Evolutionary conservation across 176 grass and related monocot species (phyloP), one percentile per base, ranked within the genome.

Genomic region (Elymus sibiricus): DNA sequence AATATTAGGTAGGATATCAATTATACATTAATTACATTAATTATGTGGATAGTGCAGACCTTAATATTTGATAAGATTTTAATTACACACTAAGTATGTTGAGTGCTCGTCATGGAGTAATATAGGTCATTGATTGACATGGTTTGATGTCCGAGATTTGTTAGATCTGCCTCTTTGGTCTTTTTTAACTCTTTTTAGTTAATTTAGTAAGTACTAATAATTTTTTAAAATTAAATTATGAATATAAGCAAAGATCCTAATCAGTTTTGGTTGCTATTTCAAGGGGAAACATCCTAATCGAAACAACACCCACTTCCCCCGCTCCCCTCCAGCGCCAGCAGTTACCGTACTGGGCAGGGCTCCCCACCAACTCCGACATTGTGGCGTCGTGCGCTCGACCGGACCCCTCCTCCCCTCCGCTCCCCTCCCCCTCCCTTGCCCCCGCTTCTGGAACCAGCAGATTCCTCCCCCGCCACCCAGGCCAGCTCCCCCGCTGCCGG

Each of bases 361-460:
- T 68, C 11, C 25, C 71, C 72, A 24, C 29, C 46, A 77, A 60
- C 51, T 21, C 51, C 53, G 32, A 17, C 25, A 21, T 34, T 56
- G 42, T 76, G 72, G 78, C 78, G 39, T 80, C 37, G 78, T 63
- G 60, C 59, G 38, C 59, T 80, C 14, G 51, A 83, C 22, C 58
- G 6, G 82, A 74, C 56, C 55, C 31, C 55, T 74, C 25, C 31
- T 10, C 43, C 3, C 42, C 44, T 2, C 51, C n/a, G n/a, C n/a
- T n/a, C 6, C 67, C 24, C n/a, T 32, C 51, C 46, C 40, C 4
- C 64, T 17, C 68, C 53, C 2, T 56, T 39, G 51, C 81, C 17
- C 25, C 27, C 25, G 25, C 55, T 74, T 84, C 82, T 75, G 55
- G 38, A 61, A 73, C 69, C 55, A 39, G 56, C 66, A 86, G 76